Evolutionary conservation across 2,329 filamentous ascomycete species (phyloP).

Genomic region (Emmonsiellopsis sp.): DNA sequence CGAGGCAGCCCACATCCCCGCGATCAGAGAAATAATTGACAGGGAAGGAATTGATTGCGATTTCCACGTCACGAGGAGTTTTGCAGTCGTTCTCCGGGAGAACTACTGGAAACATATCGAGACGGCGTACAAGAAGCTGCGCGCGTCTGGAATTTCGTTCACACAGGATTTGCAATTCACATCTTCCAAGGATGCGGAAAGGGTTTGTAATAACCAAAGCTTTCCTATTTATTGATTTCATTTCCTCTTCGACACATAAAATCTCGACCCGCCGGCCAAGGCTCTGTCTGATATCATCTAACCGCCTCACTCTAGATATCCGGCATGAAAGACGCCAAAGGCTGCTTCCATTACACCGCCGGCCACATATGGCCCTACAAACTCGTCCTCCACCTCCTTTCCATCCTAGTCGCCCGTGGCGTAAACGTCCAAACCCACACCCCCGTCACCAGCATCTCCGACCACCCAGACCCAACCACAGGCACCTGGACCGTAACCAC

Average conservation of each 20-base stretch:
- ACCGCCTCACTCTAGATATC: slow-evolving; percentile 18
- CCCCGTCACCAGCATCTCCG: slow-evolving; percentile 28
- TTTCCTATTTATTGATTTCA: too few relatives aligned
- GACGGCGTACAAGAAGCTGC: slow-evolving; percentile 20
- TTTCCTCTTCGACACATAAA: background rate
- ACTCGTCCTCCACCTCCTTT: slow-evolving; percentile 63
- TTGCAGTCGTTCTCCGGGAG: slow-evolving; percentile 29
- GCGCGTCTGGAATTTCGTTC: slow-evolving; percentile 17
- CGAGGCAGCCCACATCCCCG: slow-evolving; percentile 31
- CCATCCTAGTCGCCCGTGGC: slow-evolving; percentile 43
- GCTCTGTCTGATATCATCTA: background rate
- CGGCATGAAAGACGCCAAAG: slow-evolving; percentile 29
- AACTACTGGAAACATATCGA: slow-evolving; percentile 22
- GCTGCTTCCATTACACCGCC: slow-evolving; percentile 25
- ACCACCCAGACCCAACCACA: slow-evolving; percentile 11
- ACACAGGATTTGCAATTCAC: slow-evolving; percentile 20
- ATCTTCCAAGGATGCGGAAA: slow-evolving; percentile 18
- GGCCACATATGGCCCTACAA: slow-evolving; percentile 59
- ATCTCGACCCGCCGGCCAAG: too few relatives aligned
- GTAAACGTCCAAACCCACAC: slow-evolving; percentile 48
- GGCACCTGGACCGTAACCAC: slow-evolving; percentile 57
- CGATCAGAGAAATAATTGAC: slow-evolving; percentile 31
- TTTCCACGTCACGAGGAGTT: slow-evolving; percentile 28
- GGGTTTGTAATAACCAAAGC: background rate
- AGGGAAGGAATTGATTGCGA: slow-evolving; percentile 37